Evolutionary conservation across 306 rosid genomes (phyloP), one percentile per base, ranked within the genome.

Genomic region (Acacia crassicarpa): DNA sequence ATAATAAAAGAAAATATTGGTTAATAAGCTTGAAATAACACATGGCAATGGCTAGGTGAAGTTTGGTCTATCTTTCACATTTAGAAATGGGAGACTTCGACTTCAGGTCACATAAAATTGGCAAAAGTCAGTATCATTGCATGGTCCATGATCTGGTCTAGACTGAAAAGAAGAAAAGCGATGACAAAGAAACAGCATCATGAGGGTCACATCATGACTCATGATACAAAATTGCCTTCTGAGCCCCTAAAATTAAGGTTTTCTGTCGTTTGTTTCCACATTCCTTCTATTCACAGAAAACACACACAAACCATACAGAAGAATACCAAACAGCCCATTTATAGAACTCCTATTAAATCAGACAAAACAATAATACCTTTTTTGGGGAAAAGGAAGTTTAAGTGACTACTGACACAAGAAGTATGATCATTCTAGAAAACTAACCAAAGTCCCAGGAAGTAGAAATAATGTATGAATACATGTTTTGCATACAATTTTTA

Each of bases 211-310:
- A 23, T 61, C 16, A 61, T 54, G 65, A n/a, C 32, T 22, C 25
- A 19, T 82, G 66, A 76, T 40, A 54, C 38, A 56, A 41, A 30
- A 49, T 41, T 81, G 38, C 54, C 22, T 82, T 46, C 78, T 73
- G 3, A 75, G 62, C 32, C n/a, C 72, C 23, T 72, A 25, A 72
- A 46, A 25, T 25, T 63, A 74, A 5, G 72, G 58, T 43, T 13
- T 43, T 13, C 19, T 17, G 56, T 46, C 73, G 20, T 59, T 45
- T 73, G 58, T 63, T 66, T 63, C 22, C 73, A 30, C 80, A 17
- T 44, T 77, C 44, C 5, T 5, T 77, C 59, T 49, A 72, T 63
- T 40, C 45, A 49, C 14, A 2, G 5, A n/a, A 58, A n/a, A 22
- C 3, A 58, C 5, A 58, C 32, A 58, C 27, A n/a, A 12, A n/a